phyloP scores from a whole-genome alignment of 805 yeast genomes.

The Wickerhamiella domercqiae region DNA sequence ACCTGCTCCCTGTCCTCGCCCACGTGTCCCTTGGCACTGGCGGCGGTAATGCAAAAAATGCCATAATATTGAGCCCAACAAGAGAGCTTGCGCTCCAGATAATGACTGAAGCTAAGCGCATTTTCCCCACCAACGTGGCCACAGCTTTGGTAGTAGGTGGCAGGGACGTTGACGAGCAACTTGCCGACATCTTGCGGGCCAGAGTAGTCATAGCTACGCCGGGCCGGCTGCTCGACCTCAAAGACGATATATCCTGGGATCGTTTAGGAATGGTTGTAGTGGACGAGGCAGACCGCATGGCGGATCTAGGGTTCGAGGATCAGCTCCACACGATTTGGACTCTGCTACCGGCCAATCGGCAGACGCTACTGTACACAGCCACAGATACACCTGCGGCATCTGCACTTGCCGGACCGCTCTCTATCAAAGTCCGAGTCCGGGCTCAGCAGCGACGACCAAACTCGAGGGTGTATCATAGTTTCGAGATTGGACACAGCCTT shows the following conservation, averaged over 20 bases:
- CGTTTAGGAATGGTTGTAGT: slow-evolving; percentile 55
- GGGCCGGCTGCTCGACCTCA: slow-evolving; percentile 72
- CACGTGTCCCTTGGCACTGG: slow-evolving; percentile 35
- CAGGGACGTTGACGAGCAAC: slow-evolving; percentile 63
- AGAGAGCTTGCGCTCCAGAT: slow-evolving; percentile 93
- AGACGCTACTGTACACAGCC: slow-evolving; percentile 87
- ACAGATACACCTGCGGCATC: slow-evolving; percentile 72
- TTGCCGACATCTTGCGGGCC: slow-evolving; percentile 37
- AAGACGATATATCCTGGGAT: slow-evolving; percentile 43
- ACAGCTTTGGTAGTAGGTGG: slow-evolving; percentile 76
- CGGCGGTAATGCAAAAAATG: slow-evolving; percentile 29
- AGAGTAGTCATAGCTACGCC: slow-evolving; percentile 93
- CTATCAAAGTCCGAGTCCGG: slow-evolving; percentile 33
- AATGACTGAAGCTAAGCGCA: slow-evolving; percentile 2
- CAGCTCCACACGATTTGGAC: slow-evolving; percentile 50
- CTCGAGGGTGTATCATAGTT: slow-evolving; percentile 16
- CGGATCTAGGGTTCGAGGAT: slow-evolving; percentile 84
- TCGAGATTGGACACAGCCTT: slow-evolving; percentile 31
- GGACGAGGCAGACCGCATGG: slow-evolving; percentile 95
- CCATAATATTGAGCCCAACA: slow-evolving; percentile 74
- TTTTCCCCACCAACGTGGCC: slow-evolving; percentile 21
- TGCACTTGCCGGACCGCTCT: slow-evolving; percentile 43
- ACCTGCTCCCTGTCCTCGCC: slow-evolving; percentile 57
- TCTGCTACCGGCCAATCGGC: slow-evolving; percentile 36
- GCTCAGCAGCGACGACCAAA: slow-evolving; percentile 4